Base-by-base conservation (phyloP, 805 yeast species). In the Ascoidea asiatica region DNA sequence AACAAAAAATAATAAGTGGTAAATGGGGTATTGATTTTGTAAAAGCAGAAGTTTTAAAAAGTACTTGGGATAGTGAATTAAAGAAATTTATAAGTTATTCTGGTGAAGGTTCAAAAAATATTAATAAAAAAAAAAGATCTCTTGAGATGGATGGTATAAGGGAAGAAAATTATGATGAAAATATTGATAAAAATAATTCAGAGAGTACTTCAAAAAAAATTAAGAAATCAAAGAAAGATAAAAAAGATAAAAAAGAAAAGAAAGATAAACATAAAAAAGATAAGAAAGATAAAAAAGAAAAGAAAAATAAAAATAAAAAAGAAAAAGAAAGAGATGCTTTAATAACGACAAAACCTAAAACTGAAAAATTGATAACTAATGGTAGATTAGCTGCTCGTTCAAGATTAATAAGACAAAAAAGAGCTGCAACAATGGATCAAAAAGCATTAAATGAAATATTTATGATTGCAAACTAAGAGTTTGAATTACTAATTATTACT, bases 391-490 rank as follows among this genome's bases (percentile, higher is more conserved):
- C 94, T 1, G 83, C 83, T 4, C 75, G 97, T 59, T 79, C 94
- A 19, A 81, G 76, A 60, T 89, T 87, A 81, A 89, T 90, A 45
- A 81, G 73, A 52, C 95, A 88, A 60, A 90, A 90, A 59, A 73
- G 92, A 54, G 92, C 95, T 8, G 90, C 97, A 1, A 87, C 89
- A 0, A 75, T 82, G 79, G 97, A 90, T 58, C 73, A 82, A 2
- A 79, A 86, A 59, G 88, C 95, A 13, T 70, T 90, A 49, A 87
- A 85, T 53, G 97, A 90, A 62, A 90, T 90, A 46, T 85, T 90
- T 58, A 90, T 90, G 97, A 75, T 88, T 41, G 67, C 81, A 21
- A 72, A 69, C 50, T 66, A 59, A n/a, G n/a, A n/a, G n/a, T n/a
- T n/a, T 29, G 35, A 29, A 29, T 29, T n/a, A n/a, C n/a, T n/a